Percentiles rank a stretch among this genome's conserved stretches.
Conservation (phyloP, 2,329 filamentous ascomycete genomes). For the Xylariales sp. region DNA sequence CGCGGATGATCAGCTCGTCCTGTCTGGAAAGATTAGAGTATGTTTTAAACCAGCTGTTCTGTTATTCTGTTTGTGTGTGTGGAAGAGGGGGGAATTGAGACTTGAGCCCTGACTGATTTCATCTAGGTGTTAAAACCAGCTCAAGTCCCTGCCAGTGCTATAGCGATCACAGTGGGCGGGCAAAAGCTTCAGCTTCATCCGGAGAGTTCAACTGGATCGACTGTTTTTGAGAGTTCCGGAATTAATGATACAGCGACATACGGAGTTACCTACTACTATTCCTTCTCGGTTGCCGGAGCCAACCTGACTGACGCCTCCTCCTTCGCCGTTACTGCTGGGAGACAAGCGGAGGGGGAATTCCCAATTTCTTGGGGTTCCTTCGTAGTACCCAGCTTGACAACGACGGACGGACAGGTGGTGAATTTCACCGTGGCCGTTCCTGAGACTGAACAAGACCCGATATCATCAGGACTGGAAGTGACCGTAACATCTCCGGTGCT, state of each 20-base stretch:
- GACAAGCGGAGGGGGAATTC: conserved; percentile 9
- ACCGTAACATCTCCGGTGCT: conserved; percentile 12
- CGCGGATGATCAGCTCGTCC: conserved; percentile 8
- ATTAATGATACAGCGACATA: background rate
- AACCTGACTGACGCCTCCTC: conserved; percentile 10
- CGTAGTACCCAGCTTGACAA: conserved; percentile 16
- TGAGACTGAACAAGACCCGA: conserved; percentile 1
- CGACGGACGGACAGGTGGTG: conserved; percentile 6
- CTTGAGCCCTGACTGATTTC: background rate
- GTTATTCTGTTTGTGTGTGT: background rate
- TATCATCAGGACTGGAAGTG: conserved; percentile 9
- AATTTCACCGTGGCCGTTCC: conserved; percentile 13
- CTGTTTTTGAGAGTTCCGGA: conserved; percentile 13
- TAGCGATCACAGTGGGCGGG: conserved; percentile 9
- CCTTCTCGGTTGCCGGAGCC: conserved; percentile 12
- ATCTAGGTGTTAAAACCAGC: conserved; percentile 12
- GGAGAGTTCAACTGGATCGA: conserved; percentile 12
- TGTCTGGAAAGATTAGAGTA: conserved; percentile 19
- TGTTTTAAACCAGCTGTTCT: background rate
- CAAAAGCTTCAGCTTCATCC: conserved; percentile 10
- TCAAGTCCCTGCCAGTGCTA: conserved; percentile 2
- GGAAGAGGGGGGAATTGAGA: too few relatives aligned
- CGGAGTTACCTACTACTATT: conserved; percentile 12
- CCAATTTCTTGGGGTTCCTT: conserved; percentile 12
- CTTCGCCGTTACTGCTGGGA: conserved; percentile 11